Conservation (phyloP, 2,329 filamentous ascomycete genomes). For the Beauveria australis region DNA sequence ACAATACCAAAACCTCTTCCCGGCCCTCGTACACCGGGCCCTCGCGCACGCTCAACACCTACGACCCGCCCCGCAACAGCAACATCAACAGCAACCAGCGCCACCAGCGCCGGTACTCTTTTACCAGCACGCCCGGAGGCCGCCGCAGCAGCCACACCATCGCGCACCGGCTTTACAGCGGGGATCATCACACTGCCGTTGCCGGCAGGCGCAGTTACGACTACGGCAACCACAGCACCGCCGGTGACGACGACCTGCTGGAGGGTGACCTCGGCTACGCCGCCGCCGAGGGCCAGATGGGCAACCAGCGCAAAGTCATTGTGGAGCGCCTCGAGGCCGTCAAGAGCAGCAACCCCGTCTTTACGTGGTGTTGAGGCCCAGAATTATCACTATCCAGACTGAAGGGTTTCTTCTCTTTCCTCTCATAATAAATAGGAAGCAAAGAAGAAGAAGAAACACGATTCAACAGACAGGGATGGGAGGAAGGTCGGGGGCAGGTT, state of each 20-base stretch:
- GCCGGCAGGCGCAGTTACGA: slow-evolving; percentile 34
- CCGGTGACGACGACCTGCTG: slow-evolving; percentile 59
- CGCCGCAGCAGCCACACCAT: slow-evolving; percentile 42
- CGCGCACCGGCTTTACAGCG: slow-evolving; percentile 44
- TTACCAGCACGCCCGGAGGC: slow-evolving; percentile 39
- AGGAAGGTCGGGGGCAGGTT: not conserved
- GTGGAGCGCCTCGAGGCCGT: slow-evolving; percentile 93
- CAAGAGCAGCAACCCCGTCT: slow-evolving; percentile 90
- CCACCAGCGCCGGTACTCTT: slow-evolving; percentile 47
- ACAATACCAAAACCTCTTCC: not conserved
- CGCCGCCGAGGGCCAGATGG: slow-evolving; percentile 88
- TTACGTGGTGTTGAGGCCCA: slow-evolving; percentile 74
- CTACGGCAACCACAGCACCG: slow-evolving; percentile 44
- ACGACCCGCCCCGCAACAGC: slow-evolving; percentile 32
- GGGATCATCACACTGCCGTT: slow-evolving; percentile 23
- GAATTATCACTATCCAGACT: no score
- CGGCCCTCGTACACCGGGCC: slow-evolving; percentile 29
- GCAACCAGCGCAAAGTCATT: slow-evolving; percentile 86
- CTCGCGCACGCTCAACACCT: slow-evolving; percentile 33
- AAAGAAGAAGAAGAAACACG: not conserved
- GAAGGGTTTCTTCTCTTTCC: not conserved
- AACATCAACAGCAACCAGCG: slow-evolving; percentile 20
- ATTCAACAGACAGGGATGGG: not conserved
- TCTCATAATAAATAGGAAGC: no score
- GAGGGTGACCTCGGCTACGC: slow-evolving; percentile 93